Conservation (phyloP, 2,329 filamentous ascomycete species). For the Alternaria rosae region DNA sequence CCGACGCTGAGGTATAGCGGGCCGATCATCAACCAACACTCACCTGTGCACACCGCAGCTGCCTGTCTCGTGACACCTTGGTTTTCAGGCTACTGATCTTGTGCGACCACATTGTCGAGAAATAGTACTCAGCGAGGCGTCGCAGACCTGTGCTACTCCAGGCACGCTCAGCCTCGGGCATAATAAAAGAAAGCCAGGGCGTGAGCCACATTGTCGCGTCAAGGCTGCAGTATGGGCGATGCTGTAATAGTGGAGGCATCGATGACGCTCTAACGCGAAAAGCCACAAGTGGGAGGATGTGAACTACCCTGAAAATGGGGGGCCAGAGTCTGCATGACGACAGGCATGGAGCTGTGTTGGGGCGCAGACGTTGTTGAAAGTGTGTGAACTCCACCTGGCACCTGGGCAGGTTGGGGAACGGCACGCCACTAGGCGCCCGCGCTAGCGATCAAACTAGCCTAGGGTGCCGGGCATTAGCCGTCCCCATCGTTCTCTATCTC, state of each 20-base stretch:
- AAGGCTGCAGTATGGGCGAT: neutral
- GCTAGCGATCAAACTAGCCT: neutral
- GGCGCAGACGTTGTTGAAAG: neutral
- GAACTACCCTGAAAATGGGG: neutral
- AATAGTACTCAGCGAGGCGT: neutral
- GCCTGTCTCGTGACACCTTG: constrained; percentile 3
- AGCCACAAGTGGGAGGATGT: neutral
- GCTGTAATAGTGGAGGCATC: neutral
- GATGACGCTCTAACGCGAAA: neutral
- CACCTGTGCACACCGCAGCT: constrained; percentile 1
- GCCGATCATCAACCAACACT: constrained; percentile 2
- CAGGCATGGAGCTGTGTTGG: neutral
- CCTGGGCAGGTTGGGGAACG: neutral
- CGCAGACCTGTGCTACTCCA: neutral
- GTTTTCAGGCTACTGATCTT: neutral
- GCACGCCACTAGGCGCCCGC: neutral
- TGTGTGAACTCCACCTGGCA: neutral
- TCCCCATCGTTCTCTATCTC: neutral
- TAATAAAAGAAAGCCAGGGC: neutral
- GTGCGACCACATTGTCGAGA: constrained; percentile 3
- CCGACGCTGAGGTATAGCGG: constrained; percentile 8
- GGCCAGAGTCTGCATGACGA: neutral
- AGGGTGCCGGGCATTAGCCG: neutral
- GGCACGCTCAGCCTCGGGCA: constrained; percentile 20
- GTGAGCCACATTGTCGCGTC: neutral